Base-by-base conservation (phyloP, 768 basidiomycete species). In the Calocybe cyanea region DNA sequence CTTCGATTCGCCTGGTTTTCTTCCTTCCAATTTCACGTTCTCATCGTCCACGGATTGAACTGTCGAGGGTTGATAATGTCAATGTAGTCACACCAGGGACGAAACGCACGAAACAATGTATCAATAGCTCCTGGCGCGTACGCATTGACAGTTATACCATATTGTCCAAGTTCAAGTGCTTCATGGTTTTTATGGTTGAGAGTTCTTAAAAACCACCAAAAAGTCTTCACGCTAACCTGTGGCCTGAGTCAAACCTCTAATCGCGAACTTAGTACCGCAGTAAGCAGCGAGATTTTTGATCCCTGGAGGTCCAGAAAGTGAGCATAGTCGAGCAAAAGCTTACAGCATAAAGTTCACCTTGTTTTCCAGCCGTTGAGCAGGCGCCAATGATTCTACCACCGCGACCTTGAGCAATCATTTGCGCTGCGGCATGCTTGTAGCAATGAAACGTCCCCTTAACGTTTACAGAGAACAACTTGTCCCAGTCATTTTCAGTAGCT, bases 111-210 rank as follows among this genome's bases (percentile, higher is more conserved):
- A 39, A 56, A 34, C 2, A 45, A 20, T 32, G 56, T 59, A 28
- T 57, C 51, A 7, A 57, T 53, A 44, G 60, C 2, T 31, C 70
- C 67, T 13, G 68, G 68, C 7, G 68, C 65, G 40, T 72, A 71
- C 1, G 68, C 64, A 30, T 75, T 75, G 14, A 71, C 70, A 0
- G 67, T 72, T 28, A 74, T 75, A 4, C 56, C 56, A 44, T 72
- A 49, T 20, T 49, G 51, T 7, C 60, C 70, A 3, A 71, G 53
- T 51, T 73, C 71, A 18, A 55, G 28, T 0, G 72, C 70, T n/a
- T n/a, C n/a, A n/a, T n/a, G n/a, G n/a, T n/a, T 73, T 28, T n/a
- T n/a, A n/a, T n/a, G n/a, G n/a, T n/a, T n/a, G n/a, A n/a, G n/a
- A n/a, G n/a, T n/a, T n/a, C n/a, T n/a, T n/a, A n/a, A n/a, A 49